Evolutionary conservation across 164 flowering plant genomes (phyloP).

Genomic region (Vitis riparia): DNA sequence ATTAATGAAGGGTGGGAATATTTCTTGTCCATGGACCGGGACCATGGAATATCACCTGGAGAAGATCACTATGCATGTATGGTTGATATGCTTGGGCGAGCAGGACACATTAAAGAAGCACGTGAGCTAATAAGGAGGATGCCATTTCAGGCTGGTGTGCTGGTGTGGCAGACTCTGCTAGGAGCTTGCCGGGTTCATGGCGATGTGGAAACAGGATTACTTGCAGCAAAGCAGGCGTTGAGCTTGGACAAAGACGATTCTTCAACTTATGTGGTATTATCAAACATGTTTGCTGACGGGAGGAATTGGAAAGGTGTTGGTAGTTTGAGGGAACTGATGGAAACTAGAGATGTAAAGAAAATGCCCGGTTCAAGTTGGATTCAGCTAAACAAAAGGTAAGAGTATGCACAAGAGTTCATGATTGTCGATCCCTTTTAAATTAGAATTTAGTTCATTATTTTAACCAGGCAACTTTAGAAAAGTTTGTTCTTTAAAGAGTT

Average conservation of each 20-base stretch:
- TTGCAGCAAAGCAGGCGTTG: slow-evolving; percentile 61
- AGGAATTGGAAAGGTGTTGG: slow-evolving; percentile 55
- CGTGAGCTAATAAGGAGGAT: slow-evolving; percentile 53
- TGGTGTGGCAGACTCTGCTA: slow-evolving; percentile 78
- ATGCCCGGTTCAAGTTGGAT: slow-evolving; percentile 73
- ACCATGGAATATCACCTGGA: slow-evolving; percentile 56
- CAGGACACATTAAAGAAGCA: slow-evolving; percentile 62
- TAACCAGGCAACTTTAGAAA: no score
- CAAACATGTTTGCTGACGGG: slow-evolving; percentile 61
- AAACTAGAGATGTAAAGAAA: slow-evolving; percentile 55
- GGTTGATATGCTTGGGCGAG: slow-evolving; percentile 70
- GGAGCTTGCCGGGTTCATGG: slow-evolving; percentile 65
- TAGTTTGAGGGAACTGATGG: slow-evolving; percentile 52
- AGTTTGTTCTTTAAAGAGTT: no score
- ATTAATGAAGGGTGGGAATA: slow-evolving; percentile 56
- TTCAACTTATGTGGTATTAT: slow-evolving; percentile 62
- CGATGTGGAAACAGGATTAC: slow-evolving; percentile 55
- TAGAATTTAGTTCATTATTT: no score
- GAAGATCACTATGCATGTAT: slow-evolving; percentile 83
- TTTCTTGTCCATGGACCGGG: slow-evolving; percentile 51
- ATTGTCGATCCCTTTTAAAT: background rate
- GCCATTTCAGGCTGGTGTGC: slow-evolving; percentile 57
- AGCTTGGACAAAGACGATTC: slow-evolving; percentile 49
- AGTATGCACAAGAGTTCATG: background rate
- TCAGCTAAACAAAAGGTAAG: slow-evolving; percentile 1